Conservation (phyloP, 768 basidiomycete genomes). For the Gelatoporia subvermispora region DNA sequence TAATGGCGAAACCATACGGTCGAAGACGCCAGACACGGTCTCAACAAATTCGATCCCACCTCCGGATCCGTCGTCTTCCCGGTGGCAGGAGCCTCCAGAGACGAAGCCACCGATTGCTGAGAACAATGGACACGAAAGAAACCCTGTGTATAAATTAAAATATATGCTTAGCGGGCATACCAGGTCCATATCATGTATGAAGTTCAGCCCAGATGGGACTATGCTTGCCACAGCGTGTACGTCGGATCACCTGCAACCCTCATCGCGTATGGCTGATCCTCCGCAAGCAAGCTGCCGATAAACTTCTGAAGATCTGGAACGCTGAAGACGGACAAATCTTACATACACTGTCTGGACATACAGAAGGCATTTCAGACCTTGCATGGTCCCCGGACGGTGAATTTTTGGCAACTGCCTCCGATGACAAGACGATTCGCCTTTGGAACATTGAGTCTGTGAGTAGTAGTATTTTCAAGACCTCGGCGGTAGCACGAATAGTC, state of each 20-base stretch:
- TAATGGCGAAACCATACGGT: no score
- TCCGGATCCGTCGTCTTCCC: not conserved
- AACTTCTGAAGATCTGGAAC: slow-evolving; percentile 78
- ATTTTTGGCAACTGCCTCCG: slow-evolving; percentile 87
- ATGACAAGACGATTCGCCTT: slow-evolving; percentile 84
- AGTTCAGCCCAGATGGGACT: slow-evolving; percentile 83
- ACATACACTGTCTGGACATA: slow-evolving; percentile 69
- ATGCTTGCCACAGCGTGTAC: slow-evolving; percentile 81
- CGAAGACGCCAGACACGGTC: no score
- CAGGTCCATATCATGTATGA: slow-evolving; percentile 75
- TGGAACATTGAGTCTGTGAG: slow-evolving; percentile 73
- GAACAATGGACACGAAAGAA: slow-evolving; percentile 3
- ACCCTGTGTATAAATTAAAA: slow-evolving; percentile 52
- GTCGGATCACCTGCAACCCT: slow-evolving; percentile 17
- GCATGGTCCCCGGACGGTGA: slow-evolving; percentile 84
- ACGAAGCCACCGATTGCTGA: slow-evolving; percentile 2
- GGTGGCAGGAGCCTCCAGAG: not conserved
- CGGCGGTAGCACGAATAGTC: not conserved
- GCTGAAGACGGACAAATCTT: slow-evolving; percentile 66
- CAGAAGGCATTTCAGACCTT: slow-evolving; percentile 83
- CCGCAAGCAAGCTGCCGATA: slow-evolving; percentile 74
- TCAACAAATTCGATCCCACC: not conserved
- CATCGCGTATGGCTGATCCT: slow-evolving; percentile 9
- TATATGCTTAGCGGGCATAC: slow-evolving; percentile 79
- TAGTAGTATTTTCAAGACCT: not conserved